Evolutionary conservation across 768 basidiomycete species (phyloP), one percentile per base, ranked within the genome.

Genomic region (Termitomyces sp.): DNA sequence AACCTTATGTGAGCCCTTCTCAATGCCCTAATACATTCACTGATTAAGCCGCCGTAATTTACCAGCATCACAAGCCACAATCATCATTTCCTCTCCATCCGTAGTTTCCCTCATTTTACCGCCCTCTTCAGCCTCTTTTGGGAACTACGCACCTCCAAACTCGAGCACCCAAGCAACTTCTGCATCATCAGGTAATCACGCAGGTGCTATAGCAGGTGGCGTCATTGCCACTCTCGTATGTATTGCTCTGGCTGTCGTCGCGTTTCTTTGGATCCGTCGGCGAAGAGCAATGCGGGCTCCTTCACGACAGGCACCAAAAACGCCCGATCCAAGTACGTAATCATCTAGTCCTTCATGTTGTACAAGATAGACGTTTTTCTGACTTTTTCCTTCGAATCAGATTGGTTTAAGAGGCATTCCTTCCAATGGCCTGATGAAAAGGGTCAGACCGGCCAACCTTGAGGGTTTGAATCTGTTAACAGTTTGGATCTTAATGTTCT

Each of bases 181-280:
- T 22, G 26, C 33, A 20, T 26, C 53, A 14, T 42, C 61, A 33
- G 35, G 35, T 6, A 49, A 43, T 38, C 36, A 52, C 20, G 53
- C 52, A 45, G 65, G 67, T 1, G 57, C 61, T 9, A 63, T 68
- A 26, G 67, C 63, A 18, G 65, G 67, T 32, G 66, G 61, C 12
- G 52, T 67, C 20, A 54, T 67, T 35, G 64, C 59, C 3, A 59
- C 53, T 5, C 54, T 68, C 35, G 49, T 65, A 4, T 35, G 62
- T 18, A 53, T 65, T 18, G 46, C 44, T 16, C 51, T 68, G 13
- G 33, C 24, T 3, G 13, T 66, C 2, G 50, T 57, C 38, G 56
- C 44, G 13, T 46, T 63, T 36, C 38, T 66, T 45, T 24, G 63
- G 35, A 30, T 51, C 9, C 61, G 59, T 51, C 46, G 62, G 16